A percentile compares a stretch with the other conserved stretches of the same genome.
phyloP scores from a whole-genome alignment of 371 early-diverging fungal species.

The Mucor velutinosus region DNA sequence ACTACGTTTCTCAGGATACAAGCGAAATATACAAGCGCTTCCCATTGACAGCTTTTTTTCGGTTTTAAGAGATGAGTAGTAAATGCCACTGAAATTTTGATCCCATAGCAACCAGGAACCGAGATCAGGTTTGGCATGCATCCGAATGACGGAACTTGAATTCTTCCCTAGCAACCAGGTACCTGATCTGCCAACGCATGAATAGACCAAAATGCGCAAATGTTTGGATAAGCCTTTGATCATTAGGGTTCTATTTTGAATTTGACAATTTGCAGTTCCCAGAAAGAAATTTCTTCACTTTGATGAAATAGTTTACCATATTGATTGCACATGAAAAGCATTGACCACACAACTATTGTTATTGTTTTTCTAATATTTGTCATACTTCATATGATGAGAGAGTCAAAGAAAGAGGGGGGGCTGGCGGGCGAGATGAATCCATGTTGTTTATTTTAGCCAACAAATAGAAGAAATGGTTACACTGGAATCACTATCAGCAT shows the following conservation, averaged over 20 bases:
- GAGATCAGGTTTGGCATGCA: background rate
- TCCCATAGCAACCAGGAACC: background rate
- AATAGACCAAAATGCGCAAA: background rate
- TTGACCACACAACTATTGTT: background rate
- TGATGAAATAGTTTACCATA: background rate
- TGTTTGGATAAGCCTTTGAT: background rate
- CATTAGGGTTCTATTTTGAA: background rate
- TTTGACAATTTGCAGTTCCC: background rate
- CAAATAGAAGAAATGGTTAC: background rate
- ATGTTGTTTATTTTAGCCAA: background rate
- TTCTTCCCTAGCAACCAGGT: background rate
- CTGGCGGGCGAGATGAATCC: background rate
- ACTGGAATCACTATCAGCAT: background rate
- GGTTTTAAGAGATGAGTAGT: background rate
- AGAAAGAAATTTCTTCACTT: background rate
- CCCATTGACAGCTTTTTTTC: background rate
- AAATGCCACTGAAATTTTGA: background rate
- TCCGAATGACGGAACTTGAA: background rate
- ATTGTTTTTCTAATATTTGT: conserved; percentile 1
- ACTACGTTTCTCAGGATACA: background rate
- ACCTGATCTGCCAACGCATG: conserved; percentile 2
- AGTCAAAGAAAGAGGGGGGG: background rate
- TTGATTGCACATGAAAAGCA: background rate
- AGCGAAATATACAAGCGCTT: background rate
- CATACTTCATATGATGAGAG: conserved; percentile 3